Evolutionary conservation across 1,139 yeast genomes (phyloP), one percentile per base, ranked within the genome.

Genomic region (Kodamaea derodonti): DNA sequence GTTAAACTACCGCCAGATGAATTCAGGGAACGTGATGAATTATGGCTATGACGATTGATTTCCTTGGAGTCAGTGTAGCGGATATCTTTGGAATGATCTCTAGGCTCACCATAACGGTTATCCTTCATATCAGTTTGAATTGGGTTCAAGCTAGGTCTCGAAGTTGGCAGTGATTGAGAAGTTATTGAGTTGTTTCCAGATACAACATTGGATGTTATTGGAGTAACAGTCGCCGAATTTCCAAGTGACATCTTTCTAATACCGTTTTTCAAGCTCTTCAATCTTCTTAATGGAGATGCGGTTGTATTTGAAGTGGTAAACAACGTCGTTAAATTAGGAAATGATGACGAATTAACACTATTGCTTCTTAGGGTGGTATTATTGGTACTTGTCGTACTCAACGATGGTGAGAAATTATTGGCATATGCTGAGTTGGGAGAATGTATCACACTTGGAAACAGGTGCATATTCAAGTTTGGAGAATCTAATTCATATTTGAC

Each of bases 241-340:
- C 50, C 40, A 18, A 62, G 46, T 14, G 65, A 58, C 30, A 62
- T 47, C 46, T 61, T 60, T 33, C 66, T 46, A 22, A 62, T 60
- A 2, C 68, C 67, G 24, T 62, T 64, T 36, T 63, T 66, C 31
- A 69, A 49, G 38, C 65, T 57, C 42, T 65, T 64, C 40, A 68
- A 56, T 31, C 64, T 48, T 35, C 52, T 54, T 31, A 58, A 46
- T 4, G 71, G 69, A 31, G 59, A 51, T 1, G 63, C 47, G 11
- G 15, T 8, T 8, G 12, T 25, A 11, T 25, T 25, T 9, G 24
- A 32, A 13, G 17, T 38, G 24, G 15, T 27, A 30, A 31, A 38
- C 13, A 33, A 22, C 10, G 27, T 20, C 36, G 30, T 24, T 38
- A 35, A 30, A 33, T 34, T 36, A 13, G 42, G 36, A 33, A 39